Evolutionary conservation across 1,284 basidiomycete genomes (phyloP).

Genomic region (Papiliotrema flavescens): DNA sequence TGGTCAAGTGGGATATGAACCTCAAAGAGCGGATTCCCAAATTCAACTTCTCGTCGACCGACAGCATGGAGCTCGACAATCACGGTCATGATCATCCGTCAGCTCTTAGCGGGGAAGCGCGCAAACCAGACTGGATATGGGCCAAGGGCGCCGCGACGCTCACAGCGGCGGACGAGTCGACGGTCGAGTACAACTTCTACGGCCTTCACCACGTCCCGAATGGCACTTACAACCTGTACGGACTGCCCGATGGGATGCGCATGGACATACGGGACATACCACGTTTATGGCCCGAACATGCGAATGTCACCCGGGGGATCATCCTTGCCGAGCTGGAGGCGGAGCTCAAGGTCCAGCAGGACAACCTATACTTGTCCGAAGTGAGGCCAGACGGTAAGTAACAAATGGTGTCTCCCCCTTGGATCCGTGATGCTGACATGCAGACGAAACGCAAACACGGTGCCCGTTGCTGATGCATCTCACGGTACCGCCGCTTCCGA

Average conservation of each 20-base stretch:
- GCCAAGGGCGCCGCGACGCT: conserved; percentile 32
- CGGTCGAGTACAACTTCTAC: conserved; percentile 39
- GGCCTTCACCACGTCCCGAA: conserved; percentile 73
- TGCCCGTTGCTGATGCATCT: conserved; percentile 44
- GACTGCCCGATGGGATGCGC: conserved; percentile 56
- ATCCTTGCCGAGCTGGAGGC: conserved; percentile 62
- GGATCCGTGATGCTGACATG: not conserved
- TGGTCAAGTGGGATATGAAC: conserved; percentile 39
- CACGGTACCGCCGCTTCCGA: conserved; percentile 38
- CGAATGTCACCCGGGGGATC: conserved; percentile 62
- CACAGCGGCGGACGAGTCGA: conserved; percentile 9
- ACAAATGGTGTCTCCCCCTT: not conserved
- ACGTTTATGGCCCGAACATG: conserved; percentile 55
- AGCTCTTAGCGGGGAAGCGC: not conserved
- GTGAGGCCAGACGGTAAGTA: conserved; percentile 35
- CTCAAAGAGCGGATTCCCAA: conserved; percentile 31
- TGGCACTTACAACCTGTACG: conserved; percentile 73
- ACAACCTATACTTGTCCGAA: conserved; percentile 28
- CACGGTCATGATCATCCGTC: not conserved
- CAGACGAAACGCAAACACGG: conserved; percentile 15
- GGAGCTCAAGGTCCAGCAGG: conserved; percentile 32
- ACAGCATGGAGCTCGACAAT: not conserved
- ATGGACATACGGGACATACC: conserved; percentile 61
- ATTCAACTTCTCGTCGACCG: not conserved
- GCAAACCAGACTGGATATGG: conserved; percentile 36